Percentiles rank a stretch among this genome's conserved stretches.
These are phyloP conservation scores for Tirmania nivea DNA, from an alignment of 495 filamentous ascomycete species.

Conservation along the genomic window DNA sequence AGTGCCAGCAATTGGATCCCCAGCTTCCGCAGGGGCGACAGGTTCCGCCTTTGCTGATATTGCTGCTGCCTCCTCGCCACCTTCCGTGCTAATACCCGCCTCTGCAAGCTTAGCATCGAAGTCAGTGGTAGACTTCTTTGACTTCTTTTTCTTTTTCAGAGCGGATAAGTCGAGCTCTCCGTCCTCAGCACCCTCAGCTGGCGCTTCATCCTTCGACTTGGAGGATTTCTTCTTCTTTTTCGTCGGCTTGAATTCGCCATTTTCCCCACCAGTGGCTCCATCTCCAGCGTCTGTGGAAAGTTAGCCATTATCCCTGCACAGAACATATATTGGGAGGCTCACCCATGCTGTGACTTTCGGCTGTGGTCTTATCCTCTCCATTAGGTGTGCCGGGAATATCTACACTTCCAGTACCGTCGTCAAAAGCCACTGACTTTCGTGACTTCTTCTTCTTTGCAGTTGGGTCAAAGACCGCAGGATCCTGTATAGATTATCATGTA, in stretches of 20 bases:
- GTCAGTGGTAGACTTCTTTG: constrained; percentile 41
- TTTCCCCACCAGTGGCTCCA: constrained; percentile 3
- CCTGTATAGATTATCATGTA: constrained; percentile 3
- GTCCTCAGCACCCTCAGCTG: constrained; percentile 32
- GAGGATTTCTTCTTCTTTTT: constrained; percentile 80
- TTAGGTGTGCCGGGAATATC: constrained; percentile 5
- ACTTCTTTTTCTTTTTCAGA: constrained; percentile 88
- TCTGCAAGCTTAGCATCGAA: constrained; percentile 66
- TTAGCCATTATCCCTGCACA: not conserved
- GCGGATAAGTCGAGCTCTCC: constrained; percentile 48
- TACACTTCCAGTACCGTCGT: constrained; percentile 6
- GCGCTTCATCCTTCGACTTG: constrained; percentile 41
- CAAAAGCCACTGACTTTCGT: constrained; percentile 18
- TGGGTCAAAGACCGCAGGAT: constrained; percentile 14
- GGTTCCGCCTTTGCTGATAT: constrained; percentile 29
- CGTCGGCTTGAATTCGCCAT: constrained; percentile 51
- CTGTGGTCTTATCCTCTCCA: constrained; percentile 12
- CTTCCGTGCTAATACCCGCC: constrained; percentile 35
- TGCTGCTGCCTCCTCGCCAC: constrained; percentile 27
- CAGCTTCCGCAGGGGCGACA: constrained; percentile 32
- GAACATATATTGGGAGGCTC: not conserved
- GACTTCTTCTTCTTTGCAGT: constrained; percentile 15
- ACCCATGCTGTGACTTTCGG: constrained; percentile 14
- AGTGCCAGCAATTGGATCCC: constrained; percentile 73
- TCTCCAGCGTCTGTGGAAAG: not conserved